Evolutionary conservation across 495 filamentous ascomycete species (phyloP).

Genomic region (Rostrohypoxylon terebratum): DNA sequence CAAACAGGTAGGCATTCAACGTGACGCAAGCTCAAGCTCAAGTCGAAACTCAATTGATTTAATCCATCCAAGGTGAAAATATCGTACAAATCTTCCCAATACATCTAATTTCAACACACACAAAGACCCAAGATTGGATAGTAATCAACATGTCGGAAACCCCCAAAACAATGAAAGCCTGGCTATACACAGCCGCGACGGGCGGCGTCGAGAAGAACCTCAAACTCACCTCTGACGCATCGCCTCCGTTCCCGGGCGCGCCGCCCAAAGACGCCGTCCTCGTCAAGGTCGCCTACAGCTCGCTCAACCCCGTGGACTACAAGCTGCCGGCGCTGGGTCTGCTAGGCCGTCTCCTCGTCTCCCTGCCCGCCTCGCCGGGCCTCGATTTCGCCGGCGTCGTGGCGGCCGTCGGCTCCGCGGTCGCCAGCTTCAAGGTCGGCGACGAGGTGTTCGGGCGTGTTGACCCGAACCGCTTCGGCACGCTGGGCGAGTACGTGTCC

Average conservation of each 20-base stretch:
- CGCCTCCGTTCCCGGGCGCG: conserved; percentile 54
- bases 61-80: background rate
- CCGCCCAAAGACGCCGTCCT: conserved; percentile 61
- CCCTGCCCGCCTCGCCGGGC: conserved; percentile 66
- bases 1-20: background rate
- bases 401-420: conserved; percentile 54
- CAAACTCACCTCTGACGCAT: conserved; percentile 56
- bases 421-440: conserved; percentile 56
- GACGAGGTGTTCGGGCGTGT: conserved; percentile 69
- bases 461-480: conserved; percentile 59
- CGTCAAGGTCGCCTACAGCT: conserved; percentile 64
- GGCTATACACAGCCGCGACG: conserved; percentile 66
- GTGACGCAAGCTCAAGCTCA: background rate
- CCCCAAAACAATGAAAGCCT: conserved; percentile 68
- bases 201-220: conserved; percentile 70
- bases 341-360: conserved; percentile 54
- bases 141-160: background rate
- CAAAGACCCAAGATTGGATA: background rate
- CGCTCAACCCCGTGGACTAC: conserved; percentile 79
- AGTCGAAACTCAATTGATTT: background rate
- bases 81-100: background rate
- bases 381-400: conserved; percentile 75
- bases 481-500: conserved; percentile 65
- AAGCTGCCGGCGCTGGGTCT: conserved; percentile 69
- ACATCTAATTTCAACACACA: background rate